Percentiles rank a stretch among this genome's conserved stretches.
These are phyloP conservation scores for Trichoderma hamatum DNA, from an alignment of 2,329 filamentous ascomycete genomes.

Conservation along the genomic window DNA sequence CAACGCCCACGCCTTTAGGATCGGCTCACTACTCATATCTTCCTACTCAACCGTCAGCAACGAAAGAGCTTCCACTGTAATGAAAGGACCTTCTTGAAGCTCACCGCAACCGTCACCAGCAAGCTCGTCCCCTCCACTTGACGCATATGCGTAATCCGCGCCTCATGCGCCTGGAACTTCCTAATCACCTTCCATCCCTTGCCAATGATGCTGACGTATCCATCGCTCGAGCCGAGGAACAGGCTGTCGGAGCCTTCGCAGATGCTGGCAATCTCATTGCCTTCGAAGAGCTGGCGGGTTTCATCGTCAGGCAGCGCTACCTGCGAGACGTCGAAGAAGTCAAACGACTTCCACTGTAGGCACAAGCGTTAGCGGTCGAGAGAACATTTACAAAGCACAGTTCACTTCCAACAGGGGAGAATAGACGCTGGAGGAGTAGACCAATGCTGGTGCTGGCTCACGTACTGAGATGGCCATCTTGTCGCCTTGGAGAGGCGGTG, in stretches of 20 bases:
- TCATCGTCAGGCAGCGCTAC: constrained; percentile 81
- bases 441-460: background rate
- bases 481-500: constrained; percentile 34
- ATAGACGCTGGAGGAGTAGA: background rate
- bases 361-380: background rate
- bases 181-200: constrained; percentile 83
- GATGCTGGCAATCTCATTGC: constrained; percentile 79
- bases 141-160: constrained; percentile 84
- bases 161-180: constrained; percentile 84
- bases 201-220: constrained; percentile 84
- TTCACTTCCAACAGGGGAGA: background rate
- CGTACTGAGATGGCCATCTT: constrained; percentile 43
- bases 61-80: background rate
- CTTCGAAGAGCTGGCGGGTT: constrained; percentile 76
- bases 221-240: constrained; percentile 85
- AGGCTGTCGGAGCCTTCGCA: constrained; percentile 87
- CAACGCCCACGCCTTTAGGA: constrained; percentile 96
- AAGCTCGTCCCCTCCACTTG: constrained; percentile 86
- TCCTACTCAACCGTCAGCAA: constrained; percentile 54
- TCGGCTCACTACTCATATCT: constrained; percentile 82
- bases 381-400: background rate
- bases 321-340: constrained; percentile 96
- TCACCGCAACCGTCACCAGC: constrained; percentile 76
- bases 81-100: constrained; percentile 29
- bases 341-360: constrained; percentile 93